Percentiles rank a stretch among this genome's conserved stretches.
phyloP scores from a whole-genome alignment of 2,329 filamentous ascomycete genomes.

The Tolypocladium tropicale region DNA sequence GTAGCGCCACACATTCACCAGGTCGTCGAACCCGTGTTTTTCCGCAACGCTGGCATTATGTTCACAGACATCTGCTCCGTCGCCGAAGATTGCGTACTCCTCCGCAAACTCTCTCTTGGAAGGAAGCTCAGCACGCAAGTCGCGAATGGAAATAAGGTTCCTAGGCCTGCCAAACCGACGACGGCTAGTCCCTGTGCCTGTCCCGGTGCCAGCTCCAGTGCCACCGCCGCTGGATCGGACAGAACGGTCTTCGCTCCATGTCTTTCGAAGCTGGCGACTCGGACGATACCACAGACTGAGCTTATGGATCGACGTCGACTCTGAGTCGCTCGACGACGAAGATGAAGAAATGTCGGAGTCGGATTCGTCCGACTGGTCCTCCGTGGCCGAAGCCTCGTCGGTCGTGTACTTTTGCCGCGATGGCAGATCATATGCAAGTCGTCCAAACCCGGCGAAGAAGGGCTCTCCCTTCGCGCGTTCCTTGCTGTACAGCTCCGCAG shows the following conservation, averaged over 20 bases:
- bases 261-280: constrained; percentile 39
- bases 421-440: constrained; percentile 39
- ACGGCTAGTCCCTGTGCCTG: constrained; percentile 41
- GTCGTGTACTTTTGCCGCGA: constrained; percentile 34
- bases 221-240: constrained; percentile 50
- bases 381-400: constrained; percentile 40
- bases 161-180: constrained; percentile 41
- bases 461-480: constrained; percentile 43
- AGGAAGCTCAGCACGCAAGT: constrained; percentile 61
- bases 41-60: constrained; percentile 75
- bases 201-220: constrained; percentile 38
- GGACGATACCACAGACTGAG: constrained; percentile 47
- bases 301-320: constrained; percentile 52
- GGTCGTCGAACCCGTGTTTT: constrained; percentile 57
- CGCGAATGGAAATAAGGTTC: constrained; percentile 65
- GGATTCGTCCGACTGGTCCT: constrained; percentile 40
- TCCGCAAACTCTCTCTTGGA: constrained; percentile 67
- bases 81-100: constrained; percentile 75
- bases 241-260: constrained; percentile 47
- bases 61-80: constrained; percentile 68
- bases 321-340: constrained; percentile 50
- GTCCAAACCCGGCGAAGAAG: constrained; percentile 47
- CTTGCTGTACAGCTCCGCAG: constrained; percentile 33
- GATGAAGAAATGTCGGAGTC: constrained; percentile 35
- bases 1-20: constrained; percentile 78